Evolutionary conservation across 805 yeast species (phyloP).

Genomic region (Crinitomyces ghanaensis): DNA sequence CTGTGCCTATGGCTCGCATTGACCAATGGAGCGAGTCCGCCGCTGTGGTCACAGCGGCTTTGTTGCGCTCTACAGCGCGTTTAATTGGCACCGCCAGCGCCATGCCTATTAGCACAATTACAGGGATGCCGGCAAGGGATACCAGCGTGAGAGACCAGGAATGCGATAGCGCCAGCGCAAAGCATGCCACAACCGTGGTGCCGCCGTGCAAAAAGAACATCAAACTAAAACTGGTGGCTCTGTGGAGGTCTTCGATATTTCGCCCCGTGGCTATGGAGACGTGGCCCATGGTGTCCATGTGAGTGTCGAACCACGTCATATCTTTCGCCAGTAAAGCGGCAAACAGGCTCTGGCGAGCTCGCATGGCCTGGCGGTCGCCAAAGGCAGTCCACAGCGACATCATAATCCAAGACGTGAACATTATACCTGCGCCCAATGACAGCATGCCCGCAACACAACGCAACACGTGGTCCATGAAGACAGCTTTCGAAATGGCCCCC

Average conservation of each 20-base stretch:
- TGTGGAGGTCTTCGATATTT: constrained; percentile 61
- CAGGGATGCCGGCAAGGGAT: constrained; percentile 62
- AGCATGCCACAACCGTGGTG: constrained; percentile 42
- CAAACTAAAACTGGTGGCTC: constrained; percentile 55
- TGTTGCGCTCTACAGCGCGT: constrained; percentile 43
- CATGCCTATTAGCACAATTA: constrained; percentile 41
- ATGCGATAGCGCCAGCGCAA: constrained; percentile 56
- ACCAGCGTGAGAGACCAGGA: constrained; percentile 83
- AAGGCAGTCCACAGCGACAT: constrained; percentile 51
- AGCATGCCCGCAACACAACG: constrained; percentile 30
- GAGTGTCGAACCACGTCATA: constrained; percentile 52
- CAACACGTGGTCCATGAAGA: constrained; percentile 31
- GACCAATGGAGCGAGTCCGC: constrained; percentile 64
- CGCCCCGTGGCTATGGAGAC: constrained; percentile 24
- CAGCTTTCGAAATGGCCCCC: constrained; percentile 23
- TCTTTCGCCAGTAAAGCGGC: constrained; percentile 35
- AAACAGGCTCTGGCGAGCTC: constrained; percentile 41
- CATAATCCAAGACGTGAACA: constrained; percentile 41
- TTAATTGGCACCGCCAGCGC: constrained; percentile 42
- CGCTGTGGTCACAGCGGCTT: constrained; percentile 40
- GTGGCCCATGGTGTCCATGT: constrained; percentile 45
- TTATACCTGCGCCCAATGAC: constrained; percentile 36
- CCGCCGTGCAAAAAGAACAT: constrained; percentile 45
- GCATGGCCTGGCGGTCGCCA: constrained; percentile 59
- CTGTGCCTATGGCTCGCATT: constrained; percentile 44